Evolutionary conservation across 768 basidiomycete species (phyloP).

Genomic region (Lactarius sanguifluus): DNA sequence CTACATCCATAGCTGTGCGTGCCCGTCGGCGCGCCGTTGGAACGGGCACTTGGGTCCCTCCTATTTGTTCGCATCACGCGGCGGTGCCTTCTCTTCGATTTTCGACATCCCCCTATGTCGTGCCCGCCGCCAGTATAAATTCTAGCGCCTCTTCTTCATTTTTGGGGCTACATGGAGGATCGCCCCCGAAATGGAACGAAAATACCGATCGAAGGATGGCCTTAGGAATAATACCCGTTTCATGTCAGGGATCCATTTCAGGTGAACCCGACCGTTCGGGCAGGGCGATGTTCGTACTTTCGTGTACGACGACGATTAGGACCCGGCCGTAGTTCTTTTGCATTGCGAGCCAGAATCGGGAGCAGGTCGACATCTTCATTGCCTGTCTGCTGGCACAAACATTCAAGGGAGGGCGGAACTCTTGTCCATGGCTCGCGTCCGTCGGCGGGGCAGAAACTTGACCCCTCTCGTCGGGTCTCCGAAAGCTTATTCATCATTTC

Average conservation of each 20-base stretch:
- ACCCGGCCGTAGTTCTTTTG: not conserved
- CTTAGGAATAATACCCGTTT: not conserved
- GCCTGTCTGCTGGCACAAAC: not conserved
- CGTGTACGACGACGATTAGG: not conserved
- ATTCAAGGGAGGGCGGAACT: not conserved
- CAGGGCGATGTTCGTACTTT: not conserved
- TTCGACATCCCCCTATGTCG: not conserved
- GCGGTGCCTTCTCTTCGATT: not conserved
- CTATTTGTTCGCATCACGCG: not conserved
- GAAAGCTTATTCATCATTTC: not conserved
- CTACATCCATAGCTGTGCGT: not conserved
- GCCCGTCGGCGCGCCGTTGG: not conserved
- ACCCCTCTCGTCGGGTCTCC: not conserved
- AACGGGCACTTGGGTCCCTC: not conserved
- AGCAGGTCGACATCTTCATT: not conserved
- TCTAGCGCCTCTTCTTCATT: not conserved
- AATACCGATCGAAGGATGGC: not conserved
- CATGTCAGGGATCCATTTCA: not conserved
- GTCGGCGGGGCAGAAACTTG: not conserved
- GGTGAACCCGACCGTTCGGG: not conserved
- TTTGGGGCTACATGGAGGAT: not conserved
- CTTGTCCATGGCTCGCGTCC: not conserved
- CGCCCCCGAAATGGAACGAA: not conserved
- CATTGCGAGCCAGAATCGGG: not conserved
- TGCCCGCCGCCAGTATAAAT: not conserved